Evolutionary conservation across 495 filamentous ascomycete genomes (phyloP), one percentile per base, ranked within the genome.

Genomic region (Venustampulla echinocandica): DNA sequence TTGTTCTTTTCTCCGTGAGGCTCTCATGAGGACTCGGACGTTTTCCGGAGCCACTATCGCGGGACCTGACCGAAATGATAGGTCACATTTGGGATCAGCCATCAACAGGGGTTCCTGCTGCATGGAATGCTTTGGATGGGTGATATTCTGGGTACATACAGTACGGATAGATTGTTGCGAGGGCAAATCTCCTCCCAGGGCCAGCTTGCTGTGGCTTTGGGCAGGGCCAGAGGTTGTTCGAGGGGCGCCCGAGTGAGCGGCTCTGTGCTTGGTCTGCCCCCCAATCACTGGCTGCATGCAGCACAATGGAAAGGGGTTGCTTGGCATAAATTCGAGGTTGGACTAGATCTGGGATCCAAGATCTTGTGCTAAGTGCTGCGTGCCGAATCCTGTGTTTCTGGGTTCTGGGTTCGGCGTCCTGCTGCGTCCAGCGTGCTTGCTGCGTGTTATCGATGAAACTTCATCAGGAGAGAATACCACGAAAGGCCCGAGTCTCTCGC

Each of bases 391-490:
- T n/a, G n/a, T n/a, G n/a, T n/a, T n/a, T n/a, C n/a, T n/a, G n/a
- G n/a, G n/a, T n/a, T n/a, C n/a, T n/a, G n/a, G n/a, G n/a, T n/a
- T n/a, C n/a, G n/a, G n/a, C n/a, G n/a, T n/a, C n/a, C n/a, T n/a
- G n/a, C n/a, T n/a, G n/a, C n/a, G n/a, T n/a, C n/a, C n/a, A n/a
- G n/a, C n/a, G n/a, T n/a, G n/a, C n/a, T n/a, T 33, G 42, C 23
- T 44, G 21, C 27, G 17, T 24, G 25, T 21, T 39, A 34, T 46
- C 44, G 38, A 46, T 46, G 27, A 45, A 46, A 46, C 44, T 33
- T 46, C 38, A 46, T 37, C 37, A 46, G 33, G 37, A 46, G 44
- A 38, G 23, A 46, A 33, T 23, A 36, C 23, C 44, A 37, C 44
- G 44, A 46, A 27, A 10, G 40, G 21, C 40, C 22, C 23, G 40